Percentiles rank a stretch among this genome's conserved stretches.
Conservation (phyloP, 805 yeast species). For the Ogataea dorogensis region DNA sequence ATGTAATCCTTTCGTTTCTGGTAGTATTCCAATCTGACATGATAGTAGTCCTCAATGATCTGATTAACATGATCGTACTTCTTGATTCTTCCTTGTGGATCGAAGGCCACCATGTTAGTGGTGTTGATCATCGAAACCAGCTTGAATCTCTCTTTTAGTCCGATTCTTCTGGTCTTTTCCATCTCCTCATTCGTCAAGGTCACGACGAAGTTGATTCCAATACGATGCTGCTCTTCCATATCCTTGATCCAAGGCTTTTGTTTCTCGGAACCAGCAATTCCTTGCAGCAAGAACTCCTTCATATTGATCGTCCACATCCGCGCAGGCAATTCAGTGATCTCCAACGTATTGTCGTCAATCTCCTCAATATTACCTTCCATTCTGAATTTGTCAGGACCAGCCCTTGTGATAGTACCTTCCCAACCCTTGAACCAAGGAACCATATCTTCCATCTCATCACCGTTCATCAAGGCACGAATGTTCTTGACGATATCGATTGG, state of each 20-base stretch:
- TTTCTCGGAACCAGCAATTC: slow-evolving; percentile 74
- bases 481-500: slow-evolving; percentile 81
- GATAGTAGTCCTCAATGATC: slow-evolving; percentile 80
- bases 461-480: slow-evolving; percentile 68
- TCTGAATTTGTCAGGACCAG: slow-evolving; percentile 65
- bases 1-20: slow-evolving; percentile 86
- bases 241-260: slow-evolving; percentile 85
- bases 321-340: slow-evolving; percentile 90
- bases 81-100: slow-evolving; percentile 81
- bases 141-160: slow-evolving; percentile 82
- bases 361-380: slow-evolving; percentile 81
- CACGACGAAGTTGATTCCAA: slow-evolving; percentile 74
- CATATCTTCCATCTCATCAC: slow-evolving; percentile 69
- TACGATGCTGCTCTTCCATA: slow-evolving; percentile 90
- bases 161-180: slow-evolving; percentile 71
- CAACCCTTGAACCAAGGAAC: slow-evolving; percentile 95
- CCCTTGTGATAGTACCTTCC: slow-evolving; percentile 75
- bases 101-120: slow-evolving; percentile 94
- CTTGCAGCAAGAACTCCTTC: slow-evolving; percentile 78
- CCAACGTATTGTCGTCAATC: slow-evolving; percentile 73
- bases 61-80: slow-evolving; percentile 75
- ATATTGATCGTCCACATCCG: slow-evolving; percentile 89
- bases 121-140: slow-evolving; percentile 65
- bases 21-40: slow-evolving; percentile 82
- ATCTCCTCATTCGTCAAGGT: slow-evolving; percentile 77